These are phyloP conservation scores for Beauveria medogensis DNA, from an alignment of 2,329 filamentous ascomycete species.

Conservation along the genomic window DNA sequence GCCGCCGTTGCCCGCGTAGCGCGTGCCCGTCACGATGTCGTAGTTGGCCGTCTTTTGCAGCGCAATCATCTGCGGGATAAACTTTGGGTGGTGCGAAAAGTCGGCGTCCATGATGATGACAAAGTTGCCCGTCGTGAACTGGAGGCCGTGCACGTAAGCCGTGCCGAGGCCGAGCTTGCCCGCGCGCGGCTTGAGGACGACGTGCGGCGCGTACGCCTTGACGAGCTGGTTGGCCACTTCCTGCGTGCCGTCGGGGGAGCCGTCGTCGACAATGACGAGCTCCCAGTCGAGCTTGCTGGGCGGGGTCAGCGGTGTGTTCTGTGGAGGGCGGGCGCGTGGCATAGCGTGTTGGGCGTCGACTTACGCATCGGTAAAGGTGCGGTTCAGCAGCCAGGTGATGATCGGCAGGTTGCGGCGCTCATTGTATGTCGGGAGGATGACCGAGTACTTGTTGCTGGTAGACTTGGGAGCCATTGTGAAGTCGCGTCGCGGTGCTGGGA, in stretches of 20 bases:
- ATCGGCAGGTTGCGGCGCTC: constrained; percentile 96
- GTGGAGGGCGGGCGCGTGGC: too few species aligned
- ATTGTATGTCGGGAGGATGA: constrained; percentile 97
- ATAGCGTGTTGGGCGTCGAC: constrained; percentile 17
- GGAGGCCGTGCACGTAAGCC: constrained; percentile 88
- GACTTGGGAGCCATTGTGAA: constrained; percentile 36
- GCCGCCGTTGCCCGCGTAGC: constrained; percentile 82
- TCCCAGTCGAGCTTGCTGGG: constrained; percentile 88
- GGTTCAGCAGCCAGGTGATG: constrained; percentile 87
- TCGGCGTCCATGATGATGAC: constrained; percentile 99
- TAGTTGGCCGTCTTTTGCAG: constrained; percentile 70
- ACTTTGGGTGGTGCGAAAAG: constrained; percentile 98
- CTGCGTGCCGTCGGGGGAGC: constrained; percentile 91
- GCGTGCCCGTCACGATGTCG: constrained; percentile 94
- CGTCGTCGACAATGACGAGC: constrained; percentile 96
- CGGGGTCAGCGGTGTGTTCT: not conserved
- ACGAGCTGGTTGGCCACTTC: constrained; percentile 84
- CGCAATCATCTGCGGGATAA: constrained; percentile 89
- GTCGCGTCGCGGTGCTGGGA: not conserved
- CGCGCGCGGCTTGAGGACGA: constrained; percentile 77
- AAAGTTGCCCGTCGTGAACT: constrained; percentile 86
- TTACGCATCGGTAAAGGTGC: constrained; percentile 83
- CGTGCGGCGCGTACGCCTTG: constrained; percentile 70
- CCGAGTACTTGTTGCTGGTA: constrained; percentile 73
- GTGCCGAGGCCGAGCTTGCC: constrained; percentile 97